Evolutionary conservation across 257 asterid species (phyloP).

Genomic region (Solanum chiquidenum): DNA sequence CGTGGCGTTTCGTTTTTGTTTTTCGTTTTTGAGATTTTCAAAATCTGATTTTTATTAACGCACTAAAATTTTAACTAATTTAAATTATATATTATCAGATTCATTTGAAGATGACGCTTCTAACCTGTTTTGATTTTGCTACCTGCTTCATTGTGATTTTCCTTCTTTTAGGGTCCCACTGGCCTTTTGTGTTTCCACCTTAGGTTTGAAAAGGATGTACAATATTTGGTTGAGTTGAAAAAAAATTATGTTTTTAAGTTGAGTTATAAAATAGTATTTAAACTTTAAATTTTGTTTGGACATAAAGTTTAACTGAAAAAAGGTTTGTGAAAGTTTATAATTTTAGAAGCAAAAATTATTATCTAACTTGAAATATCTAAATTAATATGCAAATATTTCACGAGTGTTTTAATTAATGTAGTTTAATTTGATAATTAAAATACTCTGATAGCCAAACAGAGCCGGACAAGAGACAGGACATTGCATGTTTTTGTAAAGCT

Average conservation of each 20-base stretch:
- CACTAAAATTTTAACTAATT: rapidly evolving
- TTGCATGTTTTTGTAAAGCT: not conserved
- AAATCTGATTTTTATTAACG: too few species aligned
- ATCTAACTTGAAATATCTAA: not conserved
- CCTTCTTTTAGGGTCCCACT: not conserved
- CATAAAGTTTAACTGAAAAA: not conserved
- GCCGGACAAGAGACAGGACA: rapidly evolving
- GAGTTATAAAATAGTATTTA: not conserved
- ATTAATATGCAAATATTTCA: not conserved
- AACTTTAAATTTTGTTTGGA: not conserved
- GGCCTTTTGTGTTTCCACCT: not conserved
- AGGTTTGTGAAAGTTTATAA: not conserved
- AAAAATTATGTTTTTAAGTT: not conserved
- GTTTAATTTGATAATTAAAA: not conserved
- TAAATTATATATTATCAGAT: rapidly evolving
- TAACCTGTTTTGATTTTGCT: not conserved
- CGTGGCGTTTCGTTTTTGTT: too few species aligned
- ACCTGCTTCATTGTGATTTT: not conserved
- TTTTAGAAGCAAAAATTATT: not conserved
- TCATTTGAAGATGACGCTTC: rapidly evolving
- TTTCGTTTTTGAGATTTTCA: too few species aligned
- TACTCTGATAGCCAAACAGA: not conserved
- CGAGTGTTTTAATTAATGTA: not conserved
- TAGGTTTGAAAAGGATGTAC: not conserved
- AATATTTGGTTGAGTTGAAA: not conserved